These are phyloP conservation scores for Schwanniomyces vanrijiae DNA, from an alignment of 805 yeast genomes.

Conservation along the genomic window DNA sequence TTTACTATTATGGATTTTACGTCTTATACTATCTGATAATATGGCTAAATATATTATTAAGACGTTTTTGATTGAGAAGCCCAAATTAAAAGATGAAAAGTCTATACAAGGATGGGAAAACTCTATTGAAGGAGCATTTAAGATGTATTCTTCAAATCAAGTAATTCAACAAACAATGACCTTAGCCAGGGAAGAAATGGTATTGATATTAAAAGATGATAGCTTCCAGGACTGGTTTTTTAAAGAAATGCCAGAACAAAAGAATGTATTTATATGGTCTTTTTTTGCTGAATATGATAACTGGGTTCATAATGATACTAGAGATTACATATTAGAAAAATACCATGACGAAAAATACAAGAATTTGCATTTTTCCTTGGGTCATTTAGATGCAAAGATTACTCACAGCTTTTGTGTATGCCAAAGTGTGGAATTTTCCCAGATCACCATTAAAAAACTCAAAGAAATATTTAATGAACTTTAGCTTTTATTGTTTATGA, in stretches of 20 bases:
- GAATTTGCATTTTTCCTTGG: slow-evolving; percentile 31
- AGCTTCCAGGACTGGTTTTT: slow-evolving; percentile 52
- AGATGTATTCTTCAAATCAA: slow-evolving; percentile 39
- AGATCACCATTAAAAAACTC: slow-evolving; percentile 30
- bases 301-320: slow-evolving; percentile 60
- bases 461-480: slow-evolving; percentile 1
- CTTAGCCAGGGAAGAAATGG: slow-evolving; percentile 63
- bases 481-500: neutral
- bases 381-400: slow-evolving; percentile 38
- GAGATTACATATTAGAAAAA: slow-evolving; percentile 41
- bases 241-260: slow-evolving; percentile 18
- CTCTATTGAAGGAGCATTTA: slow-evolving; percentile 41
- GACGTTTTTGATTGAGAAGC: slow-evolving; percentile 23
- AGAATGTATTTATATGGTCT: slow-evolving; percentile 45
- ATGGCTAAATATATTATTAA: slow-evolving; percentile 21
- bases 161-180: slow-evolving; percentile 55
- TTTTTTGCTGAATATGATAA: slow-evolving; percentile 61
- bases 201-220: slow-evolving; percentile 46
- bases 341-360: slow-evolving; percentile 27
- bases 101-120: slow-evolving; percentile 32
- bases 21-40: slow-evolving; percentile 21
- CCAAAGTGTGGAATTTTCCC: slow-evolving; percentile 53
- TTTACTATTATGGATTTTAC: slow-evolving; percentile 24
- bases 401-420: slow-evolving; percentile 63
- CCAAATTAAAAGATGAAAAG: slow-evolving; percentile 14